phyloP scores from a whole-genome alignment of 306 rosid genomes.

The Begonia peltatifolia region DNA sequence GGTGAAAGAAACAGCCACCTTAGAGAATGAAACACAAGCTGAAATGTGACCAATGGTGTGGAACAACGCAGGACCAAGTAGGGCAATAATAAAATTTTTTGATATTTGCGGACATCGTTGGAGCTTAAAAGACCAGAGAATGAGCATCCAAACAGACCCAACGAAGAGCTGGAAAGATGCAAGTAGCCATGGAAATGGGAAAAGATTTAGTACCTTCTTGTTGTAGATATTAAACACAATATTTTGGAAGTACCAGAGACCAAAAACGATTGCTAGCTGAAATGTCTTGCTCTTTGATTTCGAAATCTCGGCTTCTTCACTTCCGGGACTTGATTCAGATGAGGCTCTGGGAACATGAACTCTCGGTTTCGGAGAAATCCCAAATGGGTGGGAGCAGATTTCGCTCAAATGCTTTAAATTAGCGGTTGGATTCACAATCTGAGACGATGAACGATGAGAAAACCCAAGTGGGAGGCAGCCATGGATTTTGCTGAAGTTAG shows the following conservation, averaged over 20 bases:
- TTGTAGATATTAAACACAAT: constrained; percentile 83
- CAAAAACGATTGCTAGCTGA: constrained; percentile 66
- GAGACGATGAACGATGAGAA: constrained; percentile 25
- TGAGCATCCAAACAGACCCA: constrained; percentile 77
- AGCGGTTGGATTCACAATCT: constrained; percentile 18
- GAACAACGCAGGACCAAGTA: constrained; percentile 91
- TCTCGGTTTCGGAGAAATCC: constrained; percentile 24
- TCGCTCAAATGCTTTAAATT: constrained; percentile 18
- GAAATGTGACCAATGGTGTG: constrained; percentile 95
- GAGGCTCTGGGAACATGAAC: constrained; percentile 30
- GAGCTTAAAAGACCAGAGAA: constrained; percentile 66
- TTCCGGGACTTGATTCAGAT: constrained; percentile 29
- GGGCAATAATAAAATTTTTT: constrained; percentile 56
- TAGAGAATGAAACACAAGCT: constrained; percentile 87
- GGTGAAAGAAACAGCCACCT: constrained; percentile 93
- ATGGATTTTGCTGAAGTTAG: constrained; percentile 5
- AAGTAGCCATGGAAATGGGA: constrained; percentile 92
- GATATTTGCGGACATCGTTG: constrained; percentile 79
- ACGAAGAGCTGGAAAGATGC: constrained; percentile 89
- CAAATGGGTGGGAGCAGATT: constrained; percentile 14
- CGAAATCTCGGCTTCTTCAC: constrained; percentile 14
- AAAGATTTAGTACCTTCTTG: constrained; percentile 65
- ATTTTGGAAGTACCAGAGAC: constrained; percentile 82
- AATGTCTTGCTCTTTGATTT: constrained; percentile 24
- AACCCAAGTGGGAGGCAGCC: constrained; percentile 9